phyloP scores from a whole-genome alignment of 345 rosid genomes.

The Gossypium australe region DNA sequence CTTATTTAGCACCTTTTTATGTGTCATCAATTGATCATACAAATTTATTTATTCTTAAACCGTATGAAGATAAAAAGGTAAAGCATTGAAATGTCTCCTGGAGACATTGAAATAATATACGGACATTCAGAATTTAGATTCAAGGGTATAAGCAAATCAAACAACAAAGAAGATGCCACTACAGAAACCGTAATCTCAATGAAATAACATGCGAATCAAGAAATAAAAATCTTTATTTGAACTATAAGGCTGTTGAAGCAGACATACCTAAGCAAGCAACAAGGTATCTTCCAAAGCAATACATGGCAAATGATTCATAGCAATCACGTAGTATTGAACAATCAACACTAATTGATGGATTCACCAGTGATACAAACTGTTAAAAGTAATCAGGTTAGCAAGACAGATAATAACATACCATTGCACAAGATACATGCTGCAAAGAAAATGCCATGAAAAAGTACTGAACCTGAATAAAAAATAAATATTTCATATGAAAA shows the following conservation, averaged over 20 bases:
- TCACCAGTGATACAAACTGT: conserved; percentile 86
- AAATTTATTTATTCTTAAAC: not conserved
- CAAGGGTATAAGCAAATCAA: not conserved
- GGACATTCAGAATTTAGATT: not conserved
- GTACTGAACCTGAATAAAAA: not conserved
- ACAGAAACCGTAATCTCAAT: not conserved
- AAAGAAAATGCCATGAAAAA: not conserved
- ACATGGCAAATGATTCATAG: conserved; percentile 99
- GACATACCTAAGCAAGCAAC: conserved; percentile 92
- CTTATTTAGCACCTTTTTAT: not conserved
- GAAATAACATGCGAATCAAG: not conserved
- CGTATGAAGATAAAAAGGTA: not conserved
- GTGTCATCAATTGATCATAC: not conserved
- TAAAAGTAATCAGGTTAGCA: conserved; percentile 12
- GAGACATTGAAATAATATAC: not conserved
- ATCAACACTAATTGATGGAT: conserved; percentile 87
- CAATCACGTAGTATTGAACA: conserved; percentile 84
- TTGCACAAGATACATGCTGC: not conserved
- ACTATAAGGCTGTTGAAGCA: conserved; percentile 6
- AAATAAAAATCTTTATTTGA: not conserved
- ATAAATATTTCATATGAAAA: not conserved
- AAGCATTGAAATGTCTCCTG: too few species aligned
- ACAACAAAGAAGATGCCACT: not conserved
- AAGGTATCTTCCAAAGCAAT: conserved; percentile 99
- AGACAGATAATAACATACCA: not conserved